These are phyloP conservation scores for Paragyromitra xinjiangensis DNA, from an alignment of 495 filamentous ascomycete genomes.

Conservation along the genomic window DNA sequence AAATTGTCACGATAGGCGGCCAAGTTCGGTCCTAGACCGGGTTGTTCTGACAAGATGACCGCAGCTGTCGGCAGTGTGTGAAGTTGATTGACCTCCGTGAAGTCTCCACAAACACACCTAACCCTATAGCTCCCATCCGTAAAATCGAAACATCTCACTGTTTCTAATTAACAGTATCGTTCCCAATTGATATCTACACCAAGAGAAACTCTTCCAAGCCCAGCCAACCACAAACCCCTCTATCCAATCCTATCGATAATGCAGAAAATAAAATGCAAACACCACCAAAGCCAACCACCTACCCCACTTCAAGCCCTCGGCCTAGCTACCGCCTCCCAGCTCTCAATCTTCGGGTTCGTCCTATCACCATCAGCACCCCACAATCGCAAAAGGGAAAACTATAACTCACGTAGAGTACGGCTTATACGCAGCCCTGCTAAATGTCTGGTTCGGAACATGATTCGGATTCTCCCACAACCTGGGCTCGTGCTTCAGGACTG, in stretches of 20 bases:
- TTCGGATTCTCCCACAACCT: constrained; percentile 78
- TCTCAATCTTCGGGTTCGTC: constrained; percentile 62
- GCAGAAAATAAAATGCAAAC: not conserved
- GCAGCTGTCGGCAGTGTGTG: too few relatives aligned
- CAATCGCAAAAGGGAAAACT: constrained; percentile 20
- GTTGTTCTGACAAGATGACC: too few relatives aligned
- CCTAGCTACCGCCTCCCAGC: constrained; percentile 61
- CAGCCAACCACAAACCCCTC: not conserved
- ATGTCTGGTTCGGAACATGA: constrained; percentile 78
- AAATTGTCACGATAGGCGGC: not conserved
- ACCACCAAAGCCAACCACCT: not conserved
- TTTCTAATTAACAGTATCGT: too few relatives aligned
- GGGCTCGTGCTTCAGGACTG: constrained; percentile 69
- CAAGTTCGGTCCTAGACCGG: too few relatives aligned
- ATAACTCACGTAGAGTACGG: constrained; percentile 88
- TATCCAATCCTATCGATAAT: constrained; percentile 10
- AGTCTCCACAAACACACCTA: too few relatives aligned
- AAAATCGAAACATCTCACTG: not conserved
- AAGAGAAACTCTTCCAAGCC: not conserved
- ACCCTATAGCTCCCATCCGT: not conserved
- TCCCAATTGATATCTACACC: not conserved
- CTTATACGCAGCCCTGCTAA: constrained; percentile 80
- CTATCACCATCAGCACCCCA: constrained; percentile 40
- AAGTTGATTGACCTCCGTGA: too few relatives aligned
- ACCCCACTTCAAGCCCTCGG: constrained; percentile 56